Evolutionary conservation across 2,329 filamentous ascomycete genomes (phyloP).

Genomic region (Trichoderma sp.): DNA sequence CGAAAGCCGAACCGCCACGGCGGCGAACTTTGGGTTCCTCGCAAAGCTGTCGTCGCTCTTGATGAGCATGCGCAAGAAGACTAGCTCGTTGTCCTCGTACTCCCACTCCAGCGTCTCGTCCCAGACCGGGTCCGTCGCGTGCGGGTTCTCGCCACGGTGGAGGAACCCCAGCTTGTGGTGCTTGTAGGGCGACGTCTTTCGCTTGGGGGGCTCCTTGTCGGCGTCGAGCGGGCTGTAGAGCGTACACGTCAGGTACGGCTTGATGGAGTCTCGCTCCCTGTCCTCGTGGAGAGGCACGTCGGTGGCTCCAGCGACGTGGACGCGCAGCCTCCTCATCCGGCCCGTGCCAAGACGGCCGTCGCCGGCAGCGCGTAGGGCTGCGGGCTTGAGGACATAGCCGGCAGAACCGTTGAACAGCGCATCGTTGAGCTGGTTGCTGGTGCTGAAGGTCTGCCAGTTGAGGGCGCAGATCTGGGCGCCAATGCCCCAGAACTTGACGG

Average conservation of each 20-base stretch:
- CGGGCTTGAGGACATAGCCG: conserved; percentile 65
- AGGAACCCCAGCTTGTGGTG: conserved; percentile 57
- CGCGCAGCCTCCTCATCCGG: conserved; percentile 49
- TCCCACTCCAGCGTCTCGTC: conserved; percentile 66
- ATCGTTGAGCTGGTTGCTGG: conserved; percentile 65
- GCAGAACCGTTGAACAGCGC: conserved; percentile 64
- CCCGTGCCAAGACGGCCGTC: conserved; percentile 47
- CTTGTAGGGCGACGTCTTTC: conserved; percentile 60
- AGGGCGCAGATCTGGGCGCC: conserved; percentile 68
- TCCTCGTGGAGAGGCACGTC: conserved; percentile 56
- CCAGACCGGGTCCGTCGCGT: conserved; percentile 61
- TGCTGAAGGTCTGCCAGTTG: conserved; percentile 68
- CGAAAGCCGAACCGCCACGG: conserved; percentile 57
- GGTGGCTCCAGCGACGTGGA: conserved; percentile 62
- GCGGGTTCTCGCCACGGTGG: conserved; percentile 57
- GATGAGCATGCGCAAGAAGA: conserved; percentile 62
- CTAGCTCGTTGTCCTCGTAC: conserved; percentile 64
- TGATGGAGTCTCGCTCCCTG: conserved; percentile 52
- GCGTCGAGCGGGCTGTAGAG: conserved; percentile 53
- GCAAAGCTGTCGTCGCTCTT: conserved; percentile 66
- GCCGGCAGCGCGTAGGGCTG: conserved; percentile 55
- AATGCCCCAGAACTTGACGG: conserved; percentile 63
- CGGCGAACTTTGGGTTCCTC: conserved; percentile 60
- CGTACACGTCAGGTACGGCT: conserved; percentile 64
- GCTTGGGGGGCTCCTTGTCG: conserved; percentile 23